A percentile compares a stretch with the other conserved stretches of the same genome.
Evolutionary conservation across 2,329 filamentous ascomycete genomes (phyloP).

Genomic region (Claviceps pazoutovae): DNA sequence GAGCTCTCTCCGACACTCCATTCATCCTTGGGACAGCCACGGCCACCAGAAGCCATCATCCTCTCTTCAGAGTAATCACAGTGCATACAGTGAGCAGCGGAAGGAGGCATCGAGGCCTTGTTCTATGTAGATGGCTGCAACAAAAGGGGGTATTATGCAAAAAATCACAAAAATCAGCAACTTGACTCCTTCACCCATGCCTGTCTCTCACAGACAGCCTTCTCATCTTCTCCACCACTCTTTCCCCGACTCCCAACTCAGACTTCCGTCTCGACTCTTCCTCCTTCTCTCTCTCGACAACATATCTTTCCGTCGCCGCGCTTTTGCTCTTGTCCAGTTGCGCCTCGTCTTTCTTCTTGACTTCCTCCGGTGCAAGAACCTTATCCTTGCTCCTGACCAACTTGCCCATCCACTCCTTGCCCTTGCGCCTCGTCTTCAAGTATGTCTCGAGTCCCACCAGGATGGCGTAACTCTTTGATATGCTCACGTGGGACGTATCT

Average conservation of each 20-base stretch:
- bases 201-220: slow-evolving; percentile 16
- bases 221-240: slow-evolving; percentile 28
- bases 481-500: slow-evolving; percentile 65
- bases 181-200: not conserved
- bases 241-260: slow-evolving; percentile 13
- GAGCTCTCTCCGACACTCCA: too few relatives aligned
- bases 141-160: slow-evolving; percentile 1
- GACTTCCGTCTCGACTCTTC: slow-evolving; percentile 25
- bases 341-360: slow-evolving; percentile 41
- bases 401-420: slow-evolving; percentile 40
- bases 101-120: not conserved
- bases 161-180: not conserved
- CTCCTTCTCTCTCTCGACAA: slow-evolving; percentile 24
- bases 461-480: slow-evolving; percentile 70
- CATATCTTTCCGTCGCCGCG: slow-evolving; percentile 34
- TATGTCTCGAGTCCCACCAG: slow-evolving; percentile 75
- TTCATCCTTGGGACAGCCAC: too few relatives aligned
- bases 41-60: too few relatives aligned
- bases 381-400: slow-evolving; percentile 42
- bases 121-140: not conserved
- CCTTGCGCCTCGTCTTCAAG: slow-evolving; percentile 49
- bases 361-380: slow-evolving; percentile 46
- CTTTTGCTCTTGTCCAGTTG: slow-evolving; percentile 47
- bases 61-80: too few relatives aligned
- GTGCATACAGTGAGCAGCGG: too few relatives aligned